Evolutionary conservation across 1,284 basidiomycete genomes (phyloP).

Genomic region (Boletus albobrunnescens): DNA sequence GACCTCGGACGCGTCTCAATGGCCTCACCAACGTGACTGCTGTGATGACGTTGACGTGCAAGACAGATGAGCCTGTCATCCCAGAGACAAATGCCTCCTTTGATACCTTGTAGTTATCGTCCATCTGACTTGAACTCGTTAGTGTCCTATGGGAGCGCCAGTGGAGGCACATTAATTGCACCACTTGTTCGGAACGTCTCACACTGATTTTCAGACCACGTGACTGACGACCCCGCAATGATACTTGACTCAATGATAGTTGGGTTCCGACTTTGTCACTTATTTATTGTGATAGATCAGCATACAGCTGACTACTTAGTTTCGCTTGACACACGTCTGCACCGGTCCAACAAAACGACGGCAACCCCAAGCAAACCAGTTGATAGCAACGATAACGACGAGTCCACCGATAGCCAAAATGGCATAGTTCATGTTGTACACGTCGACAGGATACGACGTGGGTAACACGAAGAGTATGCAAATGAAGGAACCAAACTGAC

Average conservation of each 20-base stretch:
- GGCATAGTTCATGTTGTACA: conserved; percentile 63
- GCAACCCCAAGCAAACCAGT: conserved; percentile 34
- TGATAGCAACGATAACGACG: conserved; percentile 32
- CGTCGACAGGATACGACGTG: conserved; percentile 54
- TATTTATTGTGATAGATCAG: not conserved
- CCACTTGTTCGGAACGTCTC: no score
- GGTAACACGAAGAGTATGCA: conserved; percentile 59
- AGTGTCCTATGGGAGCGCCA: no score
- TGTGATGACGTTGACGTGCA: conserved; percentile 73
- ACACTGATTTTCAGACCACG: conserved; percentile 6
- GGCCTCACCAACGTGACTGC: conserved; percentile 66
- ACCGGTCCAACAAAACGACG: conserved; percentile 37
- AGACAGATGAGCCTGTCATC: conserved; percentile 72
- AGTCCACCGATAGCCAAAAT: conserved; percentile 50
- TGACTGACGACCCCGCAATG: conserved; percentile 11
- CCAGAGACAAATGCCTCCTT: conserved; percentile 89
- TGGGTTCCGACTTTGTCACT: not conserved
- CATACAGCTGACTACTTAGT: not conserved
- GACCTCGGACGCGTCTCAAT: conserved; percentile 1
- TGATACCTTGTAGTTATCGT: conserved; percentile 62
- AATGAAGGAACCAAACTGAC: conserved; percentile 51
- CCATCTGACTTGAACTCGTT: no score
- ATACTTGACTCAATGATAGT: no score
- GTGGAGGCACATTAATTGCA: no score
- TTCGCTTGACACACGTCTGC: conserved; percentile 13